Evolutionary conservation across 2,329 filamentous ascomycete species (phyloP), one percentile per base, ranked within the genome.

Genomic region (Niveomyces coronatus): DNA sequence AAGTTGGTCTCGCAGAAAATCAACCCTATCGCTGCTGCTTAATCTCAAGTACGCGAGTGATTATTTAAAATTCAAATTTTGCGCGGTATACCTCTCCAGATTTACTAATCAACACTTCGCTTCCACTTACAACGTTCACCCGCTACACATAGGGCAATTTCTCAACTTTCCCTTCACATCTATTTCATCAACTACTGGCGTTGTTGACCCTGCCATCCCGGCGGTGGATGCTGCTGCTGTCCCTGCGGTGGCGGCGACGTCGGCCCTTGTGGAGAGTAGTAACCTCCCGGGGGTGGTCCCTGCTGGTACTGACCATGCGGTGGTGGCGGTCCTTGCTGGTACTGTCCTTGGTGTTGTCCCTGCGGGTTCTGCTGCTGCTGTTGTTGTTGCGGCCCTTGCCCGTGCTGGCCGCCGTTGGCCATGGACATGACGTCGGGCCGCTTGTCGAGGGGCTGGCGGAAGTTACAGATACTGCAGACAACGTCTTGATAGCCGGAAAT

Each of bases 381-480:
- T 36, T 44, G 31, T 37, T 49, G 45, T 9, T 38, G 43, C 53
- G 57, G 60, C 15, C 61, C 60, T 15, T 56, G 62, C 15, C 19
- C 29, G 46, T 44, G 40, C 13, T 56, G 47, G n/a, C 60, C 63
- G 22, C 62, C 63, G 32, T 61, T 60, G 47, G 55, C 59, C 64
- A 76, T 71, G 39, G 62, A 63, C 53, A 68, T 64, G 34, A 77
- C 70, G 43, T 78, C 74, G 10, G 62, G 70, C 11, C 74, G 63
- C 49, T 70, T 65, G 46, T 73, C 65, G 39, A 81, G 66, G 9
- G 76, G 75, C 55, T 88, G 81, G 45, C 75, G 71, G 55, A 85
- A 87, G 55, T 80, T 76, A 70, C 83, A 89, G 56, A 87, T 77
- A 52, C 76, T 70, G 64, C 83, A 89, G 42, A 69, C 65, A 40